Percentiles rank a stretch among this genome's conserved stretches.
Evolutionary conservation across 768 basidiomycete genomes (phyloP).

Genomic region (Kwoniella newhampshirensis): DNA sequence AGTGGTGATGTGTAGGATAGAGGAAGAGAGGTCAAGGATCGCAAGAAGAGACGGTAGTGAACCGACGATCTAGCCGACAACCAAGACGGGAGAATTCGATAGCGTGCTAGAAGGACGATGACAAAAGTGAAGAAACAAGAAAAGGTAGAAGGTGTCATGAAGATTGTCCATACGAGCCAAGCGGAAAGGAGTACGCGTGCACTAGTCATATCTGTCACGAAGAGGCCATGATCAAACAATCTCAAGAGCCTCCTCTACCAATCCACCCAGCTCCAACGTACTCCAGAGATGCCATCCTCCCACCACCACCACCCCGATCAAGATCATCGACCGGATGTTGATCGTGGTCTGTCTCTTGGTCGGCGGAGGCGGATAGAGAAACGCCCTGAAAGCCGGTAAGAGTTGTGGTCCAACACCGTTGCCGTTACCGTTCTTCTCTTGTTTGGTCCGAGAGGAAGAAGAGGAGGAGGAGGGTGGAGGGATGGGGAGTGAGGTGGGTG

Average conservation of each 20-base stretch:
- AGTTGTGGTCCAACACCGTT: constrained; percentile 4
- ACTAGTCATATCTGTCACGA: no score
- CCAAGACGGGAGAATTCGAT: no score
- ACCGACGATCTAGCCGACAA: no score
- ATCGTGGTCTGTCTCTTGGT: background rate
- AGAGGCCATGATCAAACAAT: background rate
- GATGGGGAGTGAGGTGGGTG: constrained; percentile 16
- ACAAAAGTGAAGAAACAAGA: no score
- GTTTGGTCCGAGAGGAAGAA: background rate
- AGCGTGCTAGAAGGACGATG: no score
- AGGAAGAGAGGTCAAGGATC: no score
- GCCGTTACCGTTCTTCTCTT: background rate
- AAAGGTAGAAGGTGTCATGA: no score
- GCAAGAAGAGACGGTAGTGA: no score
- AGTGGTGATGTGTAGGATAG: no score
- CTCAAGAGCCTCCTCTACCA: constrained; percentile 12
- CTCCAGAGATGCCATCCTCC: constrained; percentile 19
- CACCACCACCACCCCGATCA: constrained; percentile 8
- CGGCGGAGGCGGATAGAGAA: constrained; percentile 7
- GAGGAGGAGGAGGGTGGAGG: background rate
- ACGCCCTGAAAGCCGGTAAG: constrained; percentile 5
- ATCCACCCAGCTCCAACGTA: constrained; percentile 5
- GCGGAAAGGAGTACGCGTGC: no score
- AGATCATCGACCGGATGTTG: constrained; percentile 10
- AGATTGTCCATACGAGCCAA: no score